Base-by-base conservation (phyloP, 2,329 filamentous ascomycete species). In the Verticillium isaacii region DNA sequence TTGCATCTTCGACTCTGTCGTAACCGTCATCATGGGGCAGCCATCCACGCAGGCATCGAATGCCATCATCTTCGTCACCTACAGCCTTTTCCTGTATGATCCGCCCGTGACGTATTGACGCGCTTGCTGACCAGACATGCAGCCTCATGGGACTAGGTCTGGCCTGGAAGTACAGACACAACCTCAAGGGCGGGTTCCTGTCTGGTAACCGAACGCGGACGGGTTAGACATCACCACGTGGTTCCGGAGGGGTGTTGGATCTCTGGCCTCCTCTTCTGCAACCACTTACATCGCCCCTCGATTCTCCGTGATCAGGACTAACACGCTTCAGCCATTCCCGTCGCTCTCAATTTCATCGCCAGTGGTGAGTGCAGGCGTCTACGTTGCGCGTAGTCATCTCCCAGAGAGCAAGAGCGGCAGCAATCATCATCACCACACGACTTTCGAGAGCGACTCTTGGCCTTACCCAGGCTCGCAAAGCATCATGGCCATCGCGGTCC, bases 281-380 rank as follows among this genome's bases (percentile, higher is more conserved):
- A 12, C 39, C 11, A 17, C 57, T 25, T 17, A n/a, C 15, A 3
- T 15, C 57, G 41, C 12, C 60, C 60, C 56, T 39, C 34, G 15
- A 25, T 36, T 4, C 19, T 54, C 14, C 12, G 32, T 7, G 45
- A 37, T 41, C 60, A 65, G 59, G 59, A 63, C 60, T 79, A 68
- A 79, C 72, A 63, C 58, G 12, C 60, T 65, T 68, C 70, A 95
- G 91, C 89, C 67, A 79, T 92, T 67, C 91, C 91, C 69, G 80
- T 95, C 76, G 90, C 91, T 75, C 82, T 95, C 73, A 95, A 95
- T 80, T 95, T 95, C 81, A 91, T 95, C 80, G 91, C 91, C 75
- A 92, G 91, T 81, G 90, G 91, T 95, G 87, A 94, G 91, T 94
- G 77, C 76, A 75, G 74, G 73, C 72, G 69, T 74, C 69, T 69